A percentile compares a stretch with the other conserved stretches of the same genome.
Conservation (phyloP, 1,139 yeast species). For the Suhomyces atakaporum region DNA sequence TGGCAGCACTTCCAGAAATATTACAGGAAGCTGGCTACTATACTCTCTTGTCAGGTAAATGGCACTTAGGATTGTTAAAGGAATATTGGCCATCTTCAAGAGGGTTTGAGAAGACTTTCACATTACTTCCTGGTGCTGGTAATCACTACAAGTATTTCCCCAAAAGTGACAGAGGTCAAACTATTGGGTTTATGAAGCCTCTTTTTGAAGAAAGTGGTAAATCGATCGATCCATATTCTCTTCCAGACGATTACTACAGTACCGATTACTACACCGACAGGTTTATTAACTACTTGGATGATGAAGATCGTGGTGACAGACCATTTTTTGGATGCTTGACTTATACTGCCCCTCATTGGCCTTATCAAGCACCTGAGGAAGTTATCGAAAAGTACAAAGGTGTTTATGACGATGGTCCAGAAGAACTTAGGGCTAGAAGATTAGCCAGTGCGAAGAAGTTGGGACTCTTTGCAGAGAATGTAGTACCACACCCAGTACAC, state of each 20-base stretch:
- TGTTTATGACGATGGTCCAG: neutral
- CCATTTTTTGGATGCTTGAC: constrained; percentile 1
- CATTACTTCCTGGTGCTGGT: neutral
- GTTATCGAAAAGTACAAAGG: neutral
- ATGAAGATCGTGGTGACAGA: neutral
- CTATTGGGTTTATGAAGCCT: neutral
- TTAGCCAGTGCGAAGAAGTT: neutral
- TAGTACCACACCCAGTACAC: neutral
- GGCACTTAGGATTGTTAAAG: neutral
- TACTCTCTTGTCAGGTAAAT: neutral
- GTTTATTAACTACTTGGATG: neutral
- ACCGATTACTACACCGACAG: neutral
- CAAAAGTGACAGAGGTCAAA: neutral
- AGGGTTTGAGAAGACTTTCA: neutral
- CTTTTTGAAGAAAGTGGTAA: neutral
- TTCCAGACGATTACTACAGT: neutral
- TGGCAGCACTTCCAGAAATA: constrained; percentile 1
- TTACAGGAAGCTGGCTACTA: neutral
- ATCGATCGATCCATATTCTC: neutral
- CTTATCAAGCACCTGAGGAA: neutral
- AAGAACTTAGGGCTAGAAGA: neutral
- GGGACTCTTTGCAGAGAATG: neutral
- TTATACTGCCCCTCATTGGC: neutral
- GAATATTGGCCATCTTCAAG: constrained; percentile 1
- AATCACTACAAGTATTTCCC: neutral